Conservation (phyloP, 2,329 filamentous ascomycete genomes). For the Rutstroemia sp. region DNA sequence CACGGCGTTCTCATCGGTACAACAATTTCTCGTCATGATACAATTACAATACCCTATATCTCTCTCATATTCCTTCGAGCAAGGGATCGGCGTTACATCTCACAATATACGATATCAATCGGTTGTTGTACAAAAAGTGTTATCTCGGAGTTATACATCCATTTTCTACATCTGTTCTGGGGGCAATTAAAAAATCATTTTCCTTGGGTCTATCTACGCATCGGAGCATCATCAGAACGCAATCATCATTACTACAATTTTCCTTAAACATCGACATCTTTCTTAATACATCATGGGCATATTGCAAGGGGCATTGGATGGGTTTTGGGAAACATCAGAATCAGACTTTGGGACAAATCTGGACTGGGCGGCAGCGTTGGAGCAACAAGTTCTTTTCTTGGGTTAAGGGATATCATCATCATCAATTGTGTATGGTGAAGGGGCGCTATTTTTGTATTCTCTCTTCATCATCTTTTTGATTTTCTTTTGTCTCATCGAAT, state of each 20-base stretch:
- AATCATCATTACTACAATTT: background rate
- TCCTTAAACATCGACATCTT: conserved; percentile 14
- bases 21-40: conserved; percentile 19
- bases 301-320: conserved; percentile 1
- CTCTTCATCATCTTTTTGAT: background rate
- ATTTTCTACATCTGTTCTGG: background rate
- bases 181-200: conserved; percentile 3
- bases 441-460: conserved; percentile 5
- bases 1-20: conserved; percentile 17
- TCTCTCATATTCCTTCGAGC: conserved; percentile 19
- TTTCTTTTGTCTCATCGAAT: background rate
- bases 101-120: conserved; percentile 16
- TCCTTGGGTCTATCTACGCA: conserved; percentile 4
- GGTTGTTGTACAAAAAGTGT: conserved; percentile 28
- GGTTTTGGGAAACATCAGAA: background rate
- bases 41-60: conserved; percentile 20
- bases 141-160: conserved; percentile 9
- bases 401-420: background rate
- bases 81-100: conserved; percentile 23
- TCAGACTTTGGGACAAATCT: background rate
- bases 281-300: conserved; percentile 16
- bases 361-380: conserved; percentile 2
- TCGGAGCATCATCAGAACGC: conserved; percentile 9
- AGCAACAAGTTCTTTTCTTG: conserved; percentile 7
- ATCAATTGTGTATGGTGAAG: conserved; percentile 6